Conservation (phyloP, 2,329 filamentous ascomycete genomes). For the Phialophora tarda region DNA sequence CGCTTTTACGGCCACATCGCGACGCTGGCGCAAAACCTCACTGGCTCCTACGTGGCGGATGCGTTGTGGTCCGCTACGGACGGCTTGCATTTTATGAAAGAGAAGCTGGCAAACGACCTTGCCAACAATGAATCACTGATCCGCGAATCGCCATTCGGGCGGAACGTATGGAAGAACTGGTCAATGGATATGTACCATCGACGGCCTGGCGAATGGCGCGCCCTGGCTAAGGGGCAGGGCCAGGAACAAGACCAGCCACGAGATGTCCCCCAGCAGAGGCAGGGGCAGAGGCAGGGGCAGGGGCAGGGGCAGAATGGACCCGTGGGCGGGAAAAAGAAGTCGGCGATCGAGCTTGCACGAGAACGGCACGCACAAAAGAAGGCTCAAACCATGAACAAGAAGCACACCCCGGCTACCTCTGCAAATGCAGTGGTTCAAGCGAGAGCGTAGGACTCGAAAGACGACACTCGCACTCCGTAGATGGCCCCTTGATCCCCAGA, state of each 20-base stretch:
- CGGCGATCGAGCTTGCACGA: slow-evolving; percentile 62
- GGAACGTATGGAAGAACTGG: slow-evolving; percentile 76
- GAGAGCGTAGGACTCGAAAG: slow-evolving; percentile 25
- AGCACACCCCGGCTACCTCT: slow-evolving; percentile 39
- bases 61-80: slow-evolving; percentile 68
- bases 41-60: slow-evolving; percentile 71
- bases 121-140: slow-evolving; percentile 63
- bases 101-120: slow-evolving; percentile 69
- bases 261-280: not conserved
- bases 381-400: slow-evolving; percentile 35
- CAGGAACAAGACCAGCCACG: slow-evolving; percentile 35
- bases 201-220: slow-evolving; percentile 67
- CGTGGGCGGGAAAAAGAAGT: slow-evolving; percentile 48
- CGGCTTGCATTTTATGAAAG: slow-evolving; percentile 69
- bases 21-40: slow-evolving; percentile 64
- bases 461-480: not conserved
- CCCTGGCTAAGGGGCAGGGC: slow-evolving; percentile 62
- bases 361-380: slow-evolving; percentile 59
- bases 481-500: slow-evolving; percentile 1
- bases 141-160: slow-evolving; percentile 68
- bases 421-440: slow-evolving; percentile 32
- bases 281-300: not conserved
- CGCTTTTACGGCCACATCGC: slow-evolving; percentile 67
- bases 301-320: slow-evolving; percentile 28
- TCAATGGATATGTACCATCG: slow-evolving; percentile 73